Percentiles rank a stretch among this genome's conserved stretches.
These are phyloP conservation scores for Ilex aquifolium DNA, from an alignment of 257 asterid species.

Conservation along the genomic window DNA sequence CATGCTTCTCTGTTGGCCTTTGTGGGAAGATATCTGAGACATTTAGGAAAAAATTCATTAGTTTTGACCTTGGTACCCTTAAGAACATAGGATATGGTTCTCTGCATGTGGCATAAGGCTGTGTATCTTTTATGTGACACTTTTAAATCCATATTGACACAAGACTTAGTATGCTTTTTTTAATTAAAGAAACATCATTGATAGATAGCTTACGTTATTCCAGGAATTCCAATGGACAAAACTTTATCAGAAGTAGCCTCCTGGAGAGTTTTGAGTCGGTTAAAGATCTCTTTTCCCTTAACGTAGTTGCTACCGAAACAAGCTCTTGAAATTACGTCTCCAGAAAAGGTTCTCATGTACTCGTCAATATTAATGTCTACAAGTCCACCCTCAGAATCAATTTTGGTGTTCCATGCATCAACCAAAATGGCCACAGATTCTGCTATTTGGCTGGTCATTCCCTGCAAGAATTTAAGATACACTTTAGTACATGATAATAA, in stretches of 20 bases:
- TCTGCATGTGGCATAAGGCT: no score
- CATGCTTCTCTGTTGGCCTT: constrained; percentile 37
- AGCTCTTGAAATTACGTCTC: no score
- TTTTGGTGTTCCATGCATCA: constrained; percentile 23
- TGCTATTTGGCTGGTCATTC: constrained; percentile 30
- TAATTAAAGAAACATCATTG: no score
- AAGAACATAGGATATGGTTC: no score
- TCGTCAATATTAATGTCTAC: constrained; percentile 36
- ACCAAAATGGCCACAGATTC: constrained; percentile 20
- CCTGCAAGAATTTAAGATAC: constrained; percentile 12
- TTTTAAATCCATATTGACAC: no score
- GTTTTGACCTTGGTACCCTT: no score
- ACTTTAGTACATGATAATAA: no score
- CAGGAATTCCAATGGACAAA: constrained; percentile 27
- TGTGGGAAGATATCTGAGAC: constrained; percentile 43
- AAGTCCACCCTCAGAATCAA: constrained; percentile 20
- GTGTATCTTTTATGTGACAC: no score
- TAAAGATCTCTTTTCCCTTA: no score
- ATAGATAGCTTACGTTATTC: constrained; percentile 18
- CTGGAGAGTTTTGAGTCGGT: no score
- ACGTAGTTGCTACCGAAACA: no score
- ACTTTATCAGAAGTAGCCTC: not conserved
- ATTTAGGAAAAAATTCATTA: not conserved
- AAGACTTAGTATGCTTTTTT: no score
- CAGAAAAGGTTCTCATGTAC: not conserved